Percentiles rank a stretch among this genome's conserved stretches.
Conservation (phyloP, 805 yeast species). For the Millerozyma miso region DNA sequence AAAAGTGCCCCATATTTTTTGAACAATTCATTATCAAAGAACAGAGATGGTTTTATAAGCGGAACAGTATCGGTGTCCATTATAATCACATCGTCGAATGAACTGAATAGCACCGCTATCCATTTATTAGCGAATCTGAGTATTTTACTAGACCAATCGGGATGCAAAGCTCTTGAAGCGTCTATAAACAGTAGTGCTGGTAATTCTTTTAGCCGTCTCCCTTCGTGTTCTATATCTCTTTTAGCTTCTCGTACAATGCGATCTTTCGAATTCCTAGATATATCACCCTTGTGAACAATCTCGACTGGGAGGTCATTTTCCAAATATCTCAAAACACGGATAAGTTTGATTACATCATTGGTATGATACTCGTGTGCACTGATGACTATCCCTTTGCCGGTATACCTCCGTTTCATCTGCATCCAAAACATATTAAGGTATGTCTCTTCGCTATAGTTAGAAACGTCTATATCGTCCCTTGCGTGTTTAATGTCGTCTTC, state of each 20-base stretch:
- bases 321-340: conserved; percentile 10
- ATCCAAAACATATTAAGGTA: not conserved
- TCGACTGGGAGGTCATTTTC: conserved; percentile 16
- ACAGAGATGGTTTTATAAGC: conserved; percentile 9
- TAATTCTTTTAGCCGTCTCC: not conserved
- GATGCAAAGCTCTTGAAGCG: not conserved
- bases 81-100: conserved; percentile 17
- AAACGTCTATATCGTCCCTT: not conserved
- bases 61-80: conserved; percentile 18
- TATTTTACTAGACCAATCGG: not conserved
- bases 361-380: conserved; percentile 1
- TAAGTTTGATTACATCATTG: not conserved
- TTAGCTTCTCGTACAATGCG: not conserved
- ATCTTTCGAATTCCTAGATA: conserved; percentile 2
- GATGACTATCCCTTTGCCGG: conserved; percentile 3
- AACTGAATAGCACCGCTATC: conserved; percentile 18
- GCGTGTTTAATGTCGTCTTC: not conserved
- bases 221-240: not conserved
- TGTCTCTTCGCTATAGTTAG: no score
- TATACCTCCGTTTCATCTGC: not conserved
- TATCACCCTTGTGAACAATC: conserved; percentile 9
- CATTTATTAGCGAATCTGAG: conserved; percentile 5
- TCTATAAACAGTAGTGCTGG: not conserved
- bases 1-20: conserved; percentile 17
- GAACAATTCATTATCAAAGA: conserved; percentile 15